Base-by-base conservation (phyloP, 2,329 filamentous ascomycete genomes). In the Beauveria scarabaeidicola region DNA sequence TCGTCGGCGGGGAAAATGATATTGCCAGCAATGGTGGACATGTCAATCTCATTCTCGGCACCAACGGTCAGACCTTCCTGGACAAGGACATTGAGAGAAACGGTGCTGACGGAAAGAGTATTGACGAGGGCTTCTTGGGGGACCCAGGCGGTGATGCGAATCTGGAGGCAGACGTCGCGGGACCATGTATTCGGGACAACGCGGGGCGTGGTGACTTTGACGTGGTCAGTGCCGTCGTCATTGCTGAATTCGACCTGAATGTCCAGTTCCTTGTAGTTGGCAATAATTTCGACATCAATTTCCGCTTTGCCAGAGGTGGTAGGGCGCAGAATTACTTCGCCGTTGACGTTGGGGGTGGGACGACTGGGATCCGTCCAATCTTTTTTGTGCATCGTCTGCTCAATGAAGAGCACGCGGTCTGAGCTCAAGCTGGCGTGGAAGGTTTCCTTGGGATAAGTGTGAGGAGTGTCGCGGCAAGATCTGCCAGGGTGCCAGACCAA, bases 61-160 rank as follows among this genome's bases (percentile, higher is more conserved):
- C 65, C 63, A 1, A 81, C 64, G 1, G 72, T 67, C 2, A 81
- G 66, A 11, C 74, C 77, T 32, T 75, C 69, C 4, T 72, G 63
- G 10, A 81, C 66, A 6, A 70, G 63, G 17, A 81, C 65, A 61
- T 72, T 70, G 19, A 81, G 73, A 23, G 77, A 72, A 10, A 72
- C 62, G 3, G 71, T 67, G 19, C 68, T 64, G 17, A 82, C 63
- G 8, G 59, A 53, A 8, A 83, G 65, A 3, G 46, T 59, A 15
- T 73, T 64, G 13, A 84, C 68, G 9, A 69, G 64, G 3, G 72
- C 70, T 17, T 69, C 64, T 4, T 69, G 66, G 7, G 81, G 81
- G 0, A 78, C 73, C 71, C 74, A 79, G 46, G 81, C 66, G 3
- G 78, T 82, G 17, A 72, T 69, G 11, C 73, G 74, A 60, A 83